Evolutionary conservation across 768 basidiomycete species (phyloP), one percentile per base, ranked within the genome.

Genomic region (Termitomyces sp.): DNA sequence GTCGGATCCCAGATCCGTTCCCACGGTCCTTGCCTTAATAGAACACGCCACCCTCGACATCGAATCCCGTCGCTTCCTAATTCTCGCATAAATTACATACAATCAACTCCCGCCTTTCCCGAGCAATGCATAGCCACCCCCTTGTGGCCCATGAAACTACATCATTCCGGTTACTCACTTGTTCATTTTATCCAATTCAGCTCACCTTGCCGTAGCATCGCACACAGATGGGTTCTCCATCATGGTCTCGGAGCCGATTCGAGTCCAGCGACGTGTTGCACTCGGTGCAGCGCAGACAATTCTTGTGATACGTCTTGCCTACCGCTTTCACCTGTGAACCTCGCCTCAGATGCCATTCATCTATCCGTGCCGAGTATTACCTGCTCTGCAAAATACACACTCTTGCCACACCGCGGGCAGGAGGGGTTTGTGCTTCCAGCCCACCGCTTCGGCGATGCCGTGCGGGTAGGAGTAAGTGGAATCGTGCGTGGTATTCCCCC

Each of bases 381-480:
- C 80, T 90, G 89, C 68, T 93, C 90, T 14, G 91, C 90, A 65
- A 93, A 92, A 72, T 89, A 94, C 10, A 94, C 91, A 52, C 79
- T 86, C 77, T 88, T 84, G 37, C 74, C 75, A 61, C 91, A 94
- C 55, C 79, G 77, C 9, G 86, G 83, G 63, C 91, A 94, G 20
- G 66, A 66, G 20, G 90, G 87, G 8, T 83, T 81, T 22, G 80
- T 78, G 24, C 68, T 55, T 31, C 47, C 22, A 14, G 32, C 72
- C 36, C 81, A 84, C 79, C 84, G 87, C 59, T 71, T 77, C 10
- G 75, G 74, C 31, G 78, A 73, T 14, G 69, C 68, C 29, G 71
- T 66, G 60, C 69, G 61, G 41, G 74, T 66, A 18, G 76, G 77
- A 44, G 68, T 76, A 26, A 85, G 75, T 6, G 81, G 77, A 0